These are phyloP conservation scores for Pichia eremophila DNA, from an alignment of 805 yeast species.

Conservation along the genomic window DNA sequence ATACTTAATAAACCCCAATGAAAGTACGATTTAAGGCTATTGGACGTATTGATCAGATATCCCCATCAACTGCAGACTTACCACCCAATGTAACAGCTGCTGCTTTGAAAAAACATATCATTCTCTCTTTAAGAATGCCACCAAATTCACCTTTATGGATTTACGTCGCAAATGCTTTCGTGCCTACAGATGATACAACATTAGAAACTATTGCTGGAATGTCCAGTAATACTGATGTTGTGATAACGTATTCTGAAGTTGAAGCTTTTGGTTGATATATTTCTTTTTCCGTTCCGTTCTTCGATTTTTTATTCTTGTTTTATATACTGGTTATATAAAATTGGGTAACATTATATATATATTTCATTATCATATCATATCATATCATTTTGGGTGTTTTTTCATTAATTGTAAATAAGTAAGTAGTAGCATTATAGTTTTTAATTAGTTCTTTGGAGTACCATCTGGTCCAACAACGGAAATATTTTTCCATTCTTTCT, in stretches of 20 bases:
- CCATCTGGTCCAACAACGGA: slow-evolving; percentile 9
- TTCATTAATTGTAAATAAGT: too few species aligned
- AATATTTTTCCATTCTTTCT: slow-evolving; percentile 3
- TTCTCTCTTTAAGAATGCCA: slow-evolving; percentile 27
- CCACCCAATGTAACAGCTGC: not conserved
- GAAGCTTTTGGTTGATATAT: slow-evolving; percentile 35
- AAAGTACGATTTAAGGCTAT: slow-evolving; percentile 50
- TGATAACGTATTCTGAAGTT: slow-evolving; percentile 35
- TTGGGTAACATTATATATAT: too few species aligned
- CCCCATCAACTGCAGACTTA: slow-evolving; percentile 31
- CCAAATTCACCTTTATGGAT: slow-evolving; percentile 23
- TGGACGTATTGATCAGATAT: slow-evolving; percentile 42
- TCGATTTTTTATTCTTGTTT: not conserved
- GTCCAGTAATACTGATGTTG: slow-evolving; percentile 30
- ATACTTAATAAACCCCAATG: slow-evolving; percentile 14
- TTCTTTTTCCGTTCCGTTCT: not conserved
- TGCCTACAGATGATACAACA: slow-evolving; percentile 37
- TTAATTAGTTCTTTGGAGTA: not conserved
- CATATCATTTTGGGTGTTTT: too few species aligned
- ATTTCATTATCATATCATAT: too few species aligned
- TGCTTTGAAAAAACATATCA: slow-evolving; percentile 34
- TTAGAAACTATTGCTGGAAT: slow-evolving; percentile 29
- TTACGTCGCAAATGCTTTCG: slow-evolving; percentile 36
- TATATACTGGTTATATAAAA: not conserved
- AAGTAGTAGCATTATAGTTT: not conserved